Percentiles rank a stretch among this genome's conserved stretches.
phyloP scores from a whole-genome alignment of 257 asterid species.

The Nicotiana paniculata region DNA sequence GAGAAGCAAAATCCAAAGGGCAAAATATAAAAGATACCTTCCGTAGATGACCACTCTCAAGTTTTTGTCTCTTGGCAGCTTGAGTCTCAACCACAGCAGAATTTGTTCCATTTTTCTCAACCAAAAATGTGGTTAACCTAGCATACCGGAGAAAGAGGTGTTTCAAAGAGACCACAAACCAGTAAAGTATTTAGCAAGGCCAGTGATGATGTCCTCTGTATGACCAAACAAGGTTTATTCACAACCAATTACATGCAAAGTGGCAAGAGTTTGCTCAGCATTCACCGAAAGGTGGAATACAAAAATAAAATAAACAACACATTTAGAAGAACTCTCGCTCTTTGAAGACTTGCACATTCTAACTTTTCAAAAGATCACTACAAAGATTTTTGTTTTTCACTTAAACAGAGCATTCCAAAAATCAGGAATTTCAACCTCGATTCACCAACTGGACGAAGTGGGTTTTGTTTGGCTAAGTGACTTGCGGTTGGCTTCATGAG shows the following conservation, averaged over 20 bases:
- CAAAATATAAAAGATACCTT: slow-evolving; percentile 39
- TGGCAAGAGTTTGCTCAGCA: background rate
- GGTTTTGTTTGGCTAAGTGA: slow-evolving; percentile 89
- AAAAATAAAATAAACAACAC: background rate
- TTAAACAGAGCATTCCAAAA: background rate
- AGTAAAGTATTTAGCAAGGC: background rate
- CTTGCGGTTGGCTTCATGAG: slow-evolving; percentile 96
- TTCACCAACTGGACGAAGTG: slow-evolving; percentile 37
- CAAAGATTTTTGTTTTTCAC: background rate
- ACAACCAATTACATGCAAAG: background rate
- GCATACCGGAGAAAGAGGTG: slow-evolving; percentile 15
- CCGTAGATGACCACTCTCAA: slow-evolving; percentile 76
- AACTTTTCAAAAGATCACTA: background rate
- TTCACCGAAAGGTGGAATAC: background rate
- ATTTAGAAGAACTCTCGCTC: background rate
- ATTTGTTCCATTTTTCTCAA: slow-evolving; percentile 44
- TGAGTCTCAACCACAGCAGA: slow-evolving; percentile 58
- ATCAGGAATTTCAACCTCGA: slow-evolving; percentile 38
- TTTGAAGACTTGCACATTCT: background rate
- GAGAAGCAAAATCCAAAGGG: background rate
- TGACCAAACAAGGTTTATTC: background rate
- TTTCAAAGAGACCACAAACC: background rate
- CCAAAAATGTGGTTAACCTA: slow-evolving; percentile 41
- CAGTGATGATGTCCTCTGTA: slow-evolving; percentile 2
- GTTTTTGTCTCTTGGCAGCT: slow-evolving; percentile 95